Conservation (phyloP, 345 rosid genomes). For the Combretum micranthum region DNA sequence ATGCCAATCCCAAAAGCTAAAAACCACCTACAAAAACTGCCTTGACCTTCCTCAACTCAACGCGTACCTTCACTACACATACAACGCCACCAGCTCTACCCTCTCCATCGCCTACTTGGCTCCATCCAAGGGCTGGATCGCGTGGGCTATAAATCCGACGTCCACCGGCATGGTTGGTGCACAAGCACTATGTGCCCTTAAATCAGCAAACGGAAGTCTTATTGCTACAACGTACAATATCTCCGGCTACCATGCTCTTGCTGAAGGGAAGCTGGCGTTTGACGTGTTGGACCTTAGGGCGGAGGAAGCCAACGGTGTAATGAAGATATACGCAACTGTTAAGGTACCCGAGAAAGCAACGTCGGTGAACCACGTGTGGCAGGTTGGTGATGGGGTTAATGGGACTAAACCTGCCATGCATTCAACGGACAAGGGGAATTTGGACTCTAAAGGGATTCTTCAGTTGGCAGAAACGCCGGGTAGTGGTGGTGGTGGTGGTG, state of each 20-base stretch:
- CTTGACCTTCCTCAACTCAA: slow-evolving; percentile 38
- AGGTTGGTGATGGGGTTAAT: slow-evolving; percentile 47
- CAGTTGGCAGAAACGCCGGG: slow-evolving; percentile 14
- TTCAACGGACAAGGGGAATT: slow-evolving; percentile 12
- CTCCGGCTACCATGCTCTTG: slow-evolving; percentile 12
- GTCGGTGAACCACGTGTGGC: slow-evolving; percentile 78
- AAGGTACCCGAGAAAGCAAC: slow-evolving; percentile 45
- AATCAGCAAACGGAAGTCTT: slow-evolving; percentile 18
- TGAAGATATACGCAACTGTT: slow-evolving; percentile 39
- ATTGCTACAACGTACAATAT: slow-evolving; percentile 49
- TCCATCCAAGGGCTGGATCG: slow-evolving; percentile 59
- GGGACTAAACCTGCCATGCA: slow-evolving; percentile 29
- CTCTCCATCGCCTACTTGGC: slow-evolving; percentile 70
- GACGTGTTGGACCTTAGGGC: slow-evolving; percentile 47
- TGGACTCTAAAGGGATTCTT: slow-evolving; percentile 19
- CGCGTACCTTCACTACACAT: slow-evolving; percentile 63
- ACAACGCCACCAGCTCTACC: slow-evolving; percentile 63
- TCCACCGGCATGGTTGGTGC: slow-evolving; percentile 47
- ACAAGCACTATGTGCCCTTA: slow-evolving; percentile 57
- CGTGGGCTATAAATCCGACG: slow-evolving; percentile 77
- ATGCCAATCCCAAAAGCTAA: slow-evolving; percentile 49
- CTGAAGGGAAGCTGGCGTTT: slow-evolving; percentile 36
- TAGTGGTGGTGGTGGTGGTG: background rate
- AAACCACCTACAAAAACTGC: slow-evolving; percentile 28
- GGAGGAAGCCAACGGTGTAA: slow-evolving; percentile 23